Percentiles rank a stretch among this genome's conserved stretches.
phyloP scores from a whole-genome alignment of 371 early-diverging fungal species.

The Sporodiniella umbellata region DNA sequence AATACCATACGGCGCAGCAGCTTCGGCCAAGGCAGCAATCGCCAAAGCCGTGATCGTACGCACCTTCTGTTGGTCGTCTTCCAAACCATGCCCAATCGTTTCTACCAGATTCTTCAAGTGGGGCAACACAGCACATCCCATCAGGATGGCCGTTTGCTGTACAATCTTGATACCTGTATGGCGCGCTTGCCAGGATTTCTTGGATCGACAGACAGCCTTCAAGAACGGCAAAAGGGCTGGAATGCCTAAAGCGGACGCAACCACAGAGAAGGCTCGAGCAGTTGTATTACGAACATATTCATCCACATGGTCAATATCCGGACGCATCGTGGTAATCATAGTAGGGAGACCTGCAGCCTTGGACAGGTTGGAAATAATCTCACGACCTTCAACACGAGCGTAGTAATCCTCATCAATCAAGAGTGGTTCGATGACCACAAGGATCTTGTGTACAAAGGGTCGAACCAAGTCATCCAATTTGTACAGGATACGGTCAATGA shows the following conservation, averaged over 20 bases:
- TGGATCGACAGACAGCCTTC: conserved; percentile 92
- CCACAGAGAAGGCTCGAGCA: conserved; percentile 96
- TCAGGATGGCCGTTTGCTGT: conserved; percentile 91
- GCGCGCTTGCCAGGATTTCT: conserved; percentile 97
- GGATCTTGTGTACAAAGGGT: conserved; percentile 96
- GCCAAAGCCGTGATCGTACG: conserved; percentile 94
- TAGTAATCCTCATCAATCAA: conserved; percentile 97
- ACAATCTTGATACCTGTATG: conserved; percentile 98
- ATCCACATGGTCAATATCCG: conserved; percentile 96
- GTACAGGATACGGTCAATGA: conserved; percentile 94
- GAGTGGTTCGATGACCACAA: conserved; percentile 97
- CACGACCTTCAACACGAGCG: conserved; percentile 96
- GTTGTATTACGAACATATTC: conserved; percentile 98
- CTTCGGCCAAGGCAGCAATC: conserved; percentile 94
- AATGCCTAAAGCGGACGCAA: conserved; percentile 95
- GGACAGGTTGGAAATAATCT: conserved; percentile 94
- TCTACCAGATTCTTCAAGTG: conserved; percentile 92
- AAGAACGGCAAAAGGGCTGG: conserved; percentile 93
- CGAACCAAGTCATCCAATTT: conserved; percentile 95
- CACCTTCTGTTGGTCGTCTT: conserved; percentile 96
- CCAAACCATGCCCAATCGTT: conserved; percentile 86
- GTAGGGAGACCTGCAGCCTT: conserved; percentile 98
- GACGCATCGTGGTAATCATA: conserved; percentile 98
- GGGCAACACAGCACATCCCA: conserved; percentile 94
- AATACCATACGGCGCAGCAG: conserved; percentile 97